A percentile compares a stretch with the other conserved stretches of the same genome.
phyloP scores from a whole-genome alignment of 2,329 filamentous ascomycete species.

The Intubia oerlemansii region DNA sequence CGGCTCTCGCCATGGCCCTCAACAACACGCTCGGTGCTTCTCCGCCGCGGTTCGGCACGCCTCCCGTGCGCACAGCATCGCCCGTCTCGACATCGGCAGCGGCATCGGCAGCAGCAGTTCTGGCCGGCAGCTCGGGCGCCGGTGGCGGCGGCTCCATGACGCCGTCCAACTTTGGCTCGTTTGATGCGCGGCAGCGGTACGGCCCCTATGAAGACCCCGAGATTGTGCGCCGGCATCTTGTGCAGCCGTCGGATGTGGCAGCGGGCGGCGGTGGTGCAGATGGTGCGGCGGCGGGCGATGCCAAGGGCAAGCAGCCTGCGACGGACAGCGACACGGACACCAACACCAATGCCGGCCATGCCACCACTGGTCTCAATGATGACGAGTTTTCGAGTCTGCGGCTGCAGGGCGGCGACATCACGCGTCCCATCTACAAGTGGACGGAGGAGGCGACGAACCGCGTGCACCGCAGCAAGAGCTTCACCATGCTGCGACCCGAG shows the following conservation, averaged over 20 bases:
- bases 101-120: constrained; percentile 18
- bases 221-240: constrained; percentile 73
- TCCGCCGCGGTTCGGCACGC: constrained; percentile 48
- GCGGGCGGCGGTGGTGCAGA: no score
- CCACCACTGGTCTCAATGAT: constrained; percentile 20
- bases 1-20: constrained; percentile 73
- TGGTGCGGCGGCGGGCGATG: constrained; percentile 22
- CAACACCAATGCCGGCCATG: constrained; percentile 3
- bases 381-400: constrained; percentile 87
- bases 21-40: constrained; percentile 51
- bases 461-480: constrained; percentile 69
- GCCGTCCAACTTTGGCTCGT: constrained; percentile 66
- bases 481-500: constrained; percentile 53
- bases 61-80: constrained; percentile 35
- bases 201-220: constrained; percentile 71
- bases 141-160: constrained; percentile 24
- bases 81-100: constrained; percentile 17
- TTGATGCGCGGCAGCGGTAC: constrained; percentile 44
- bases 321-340: constrained; percentile 1
- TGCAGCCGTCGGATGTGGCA: constrained; percentile 45
- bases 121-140: constrained; percentile 3
- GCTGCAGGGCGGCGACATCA: constrained; percentile 86
- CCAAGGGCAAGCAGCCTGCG: constrained; percentile 32
- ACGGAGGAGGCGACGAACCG: constrained; percentile 64
- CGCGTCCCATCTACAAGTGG: constrained; percentile 89